phyloP scores from a whole-genome alignment of 1,284 basidiomycete species.

The Naganishia sp. region DNA sequence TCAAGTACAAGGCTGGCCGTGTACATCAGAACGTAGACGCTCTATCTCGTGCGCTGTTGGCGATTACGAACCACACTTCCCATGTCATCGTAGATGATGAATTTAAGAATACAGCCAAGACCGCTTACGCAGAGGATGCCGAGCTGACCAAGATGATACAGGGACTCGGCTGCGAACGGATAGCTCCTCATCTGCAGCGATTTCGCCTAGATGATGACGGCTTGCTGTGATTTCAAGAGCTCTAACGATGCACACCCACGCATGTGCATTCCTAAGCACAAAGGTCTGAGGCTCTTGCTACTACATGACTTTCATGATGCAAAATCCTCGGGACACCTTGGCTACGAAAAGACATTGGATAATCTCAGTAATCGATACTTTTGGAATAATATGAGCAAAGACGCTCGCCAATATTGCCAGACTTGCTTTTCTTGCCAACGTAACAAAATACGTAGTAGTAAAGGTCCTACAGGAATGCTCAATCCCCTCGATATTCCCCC shows the following conservation, averaged over 20 bases:
- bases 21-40: constrained; percentile 17
- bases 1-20: constrained; percentile 7
- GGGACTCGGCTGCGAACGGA: neutral
- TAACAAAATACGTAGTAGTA: neutral
- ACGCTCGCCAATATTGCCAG: neutral
- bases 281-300: neutral
- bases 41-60: neutral
- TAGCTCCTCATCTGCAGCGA: constrained; percentile 6
- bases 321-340: constrained; percentile 4
- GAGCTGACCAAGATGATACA: neutral
- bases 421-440: constrained; percentile 1
- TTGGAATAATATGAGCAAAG: constrained; percentile 14
- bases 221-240: neutral
- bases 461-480: constrained; percentile 42
- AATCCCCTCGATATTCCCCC: constrained; percentile 47
- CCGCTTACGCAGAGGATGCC: neutral
- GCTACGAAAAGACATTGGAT: constrained; percentile 9
- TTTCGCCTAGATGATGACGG: constrained; percentile 5
- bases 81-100: constrained; percentile 30
- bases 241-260: neutral
- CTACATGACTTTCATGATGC: constrained; percentile 17
- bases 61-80: neutral
- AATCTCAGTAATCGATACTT: neutral
- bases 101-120: neutral
- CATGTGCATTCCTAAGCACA: constrained; percentile 2